Conservation (phyloP, 2,329 filamentous ascomycete genomes). For the Hypoxylon sp. region DNA sequence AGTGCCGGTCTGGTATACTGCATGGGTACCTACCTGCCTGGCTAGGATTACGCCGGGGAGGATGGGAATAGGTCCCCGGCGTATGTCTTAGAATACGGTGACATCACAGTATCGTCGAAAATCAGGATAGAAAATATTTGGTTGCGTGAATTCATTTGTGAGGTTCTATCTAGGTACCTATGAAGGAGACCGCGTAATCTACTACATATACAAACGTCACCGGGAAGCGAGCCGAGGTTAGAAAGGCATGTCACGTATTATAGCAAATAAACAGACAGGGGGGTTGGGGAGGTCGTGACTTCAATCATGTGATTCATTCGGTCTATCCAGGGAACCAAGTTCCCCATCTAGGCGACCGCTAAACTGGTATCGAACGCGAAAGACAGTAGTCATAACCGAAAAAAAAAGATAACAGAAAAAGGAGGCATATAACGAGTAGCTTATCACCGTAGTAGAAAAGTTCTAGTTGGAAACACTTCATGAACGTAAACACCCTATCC, state of each 20-base stretch:
- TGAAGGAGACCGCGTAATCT: neutral
- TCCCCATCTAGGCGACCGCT: slow-evolving; percentile 15
- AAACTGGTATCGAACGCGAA: slow-evolving; percentile 24
- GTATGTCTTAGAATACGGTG: neutral
- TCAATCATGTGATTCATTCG: slow-evolving; percentile 31
- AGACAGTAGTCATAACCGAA: neutral
- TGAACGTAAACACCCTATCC: neutral
- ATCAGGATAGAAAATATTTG: neutral
- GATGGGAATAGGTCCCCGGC: neutral
- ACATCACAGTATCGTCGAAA: neutral
- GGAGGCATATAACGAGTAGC: slow-evolving; percentile 8
- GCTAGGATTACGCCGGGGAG: neutral
- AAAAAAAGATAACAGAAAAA: neutral
- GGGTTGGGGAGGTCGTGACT: neutral
- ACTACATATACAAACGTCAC: neutral
- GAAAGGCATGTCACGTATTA: neutral
- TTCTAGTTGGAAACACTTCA: neutral
- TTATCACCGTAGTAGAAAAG: slow-evolving; percentile 5
- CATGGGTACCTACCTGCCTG: neutral
- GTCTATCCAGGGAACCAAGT: slow-evolving; percentile 16
- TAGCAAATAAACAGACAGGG: neutral
- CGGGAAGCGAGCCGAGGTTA: neutral
- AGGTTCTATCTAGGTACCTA: neutral
- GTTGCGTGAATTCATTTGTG: neutral
- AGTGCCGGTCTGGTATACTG: neutral